Base-by-base conservation (phyloP, 208 protist species). In the Crithidia bombi region DNA sequence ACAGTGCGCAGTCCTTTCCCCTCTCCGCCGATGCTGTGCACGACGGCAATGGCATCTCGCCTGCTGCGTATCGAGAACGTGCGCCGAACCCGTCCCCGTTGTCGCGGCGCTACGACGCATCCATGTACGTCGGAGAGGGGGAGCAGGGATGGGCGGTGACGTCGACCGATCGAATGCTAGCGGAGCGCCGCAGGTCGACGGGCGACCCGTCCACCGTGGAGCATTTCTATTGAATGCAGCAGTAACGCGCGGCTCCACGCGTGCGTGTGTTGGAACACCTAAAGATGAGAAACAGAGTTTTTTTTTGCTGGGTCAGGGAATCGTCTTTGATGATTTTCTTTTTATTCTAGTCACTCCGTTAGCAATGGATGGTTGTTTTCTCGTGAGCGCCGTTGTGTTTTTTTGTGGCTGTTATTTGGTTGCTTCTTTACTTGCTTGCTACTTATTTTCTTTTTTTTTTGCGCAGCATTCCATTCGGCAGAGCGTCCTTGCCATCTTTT, bases 31-130 rank as follows among this genome's bases (percentile, higher is more conserved):
- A 12, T 14, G 54, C 46, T 12, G 1, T 56, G 46, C 17, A 19
- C 26, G 33, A 33, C 23, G 21, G 6, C 0, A 26, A 44, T 17
- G 39, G 35, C 46, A 19, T 56, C n/a, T 54, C 61, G 1, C 61
- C 61, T 6, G 61, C 61, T 3, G 61, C 46, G 30, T 26, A 56
- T 26, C 43, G 46, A 21, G 44, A 32, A 23, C n/a, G 61, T 3
- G 35, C 46, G 2, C n/a, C 35, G 46, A 66, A 46, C 46, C 61
- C 35, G 17, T 66, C 61, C 5, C 46, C 61, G 41, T 66, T n/a
- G n/a, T n/a, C n/a, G n/a, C n/a, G n/a, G n/a, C n/a, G n/a, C 46
- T 10, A 56, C 32, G 4, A 9, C 25, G 26, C 25, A 51, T 23
- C 14, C 38, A 14, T 43, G 38, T 14, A 43, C 38, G 38, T 43